Conservation (phyloP, 768 basidiomycete species). For the Pisolithus tinctorius region DNA sequence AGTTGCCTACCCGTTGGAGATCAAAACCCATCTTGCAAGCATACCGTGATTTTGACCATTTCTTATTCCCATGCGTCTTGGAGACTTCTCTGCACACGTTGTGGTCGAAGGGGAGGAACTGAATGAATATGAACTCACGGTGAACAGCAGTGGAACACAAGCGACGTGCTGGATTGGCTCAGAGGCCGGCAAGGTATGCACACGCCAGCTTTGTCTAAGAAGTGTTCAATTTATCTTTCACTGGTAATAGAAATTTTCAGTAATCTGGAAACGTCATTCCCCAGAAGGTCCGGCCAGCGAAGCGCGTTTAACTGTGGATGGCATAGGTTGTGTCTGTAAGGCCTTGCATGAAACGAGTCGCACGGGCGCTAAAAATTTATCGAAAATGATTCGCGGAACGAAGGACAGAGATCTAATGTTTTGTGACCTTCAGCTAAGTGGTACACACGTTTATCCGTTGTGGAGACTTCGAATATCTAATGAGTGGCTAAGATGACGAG, state of each 20-base stretch:
- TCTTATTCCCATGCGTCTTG: slow-evolving; percentile 8
- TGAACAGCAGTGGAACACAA: slow-evolving; percentile 3
- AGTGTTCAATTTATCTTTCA: neutral
- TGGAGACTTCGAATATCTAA: neutral
- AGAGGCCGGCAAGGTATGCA: slow-evolving; percentile 15
- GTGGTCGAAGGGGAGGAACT: slow-evolving; percentile 9
- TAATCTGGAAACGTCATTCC: slow-evolving; percentile 10
- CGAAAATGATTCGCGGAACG: neutral
- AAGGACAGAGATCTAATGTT: slow-evolving; percentile 8
- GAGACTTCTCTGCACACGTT: slow-evolving; percentile 8
- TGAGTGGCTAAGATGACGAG: slow-evolving; percentile 13
- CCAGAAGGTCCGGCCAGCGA: neutral
- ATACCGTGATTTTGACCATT: no score
- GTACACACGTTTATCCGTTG: neutral
- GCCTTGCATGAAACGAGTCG: no score
- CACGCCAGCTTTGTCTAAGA: neutral
- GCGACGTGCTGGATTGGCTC: slow-evolving; percentile 18
- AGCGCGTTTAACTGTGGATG: slow-evolving; percentile 7
- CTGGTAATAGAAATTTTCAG: slow-evolving; percentile 5
- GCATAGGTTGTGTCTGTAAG: neutral
- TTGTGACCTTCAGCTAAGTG: slow-evolving; percentile 12
- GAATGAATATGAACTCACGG: slow-evolving; percentile 8
- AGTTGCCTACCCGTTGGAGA: no score
- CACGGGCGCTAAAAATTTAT: neutral
- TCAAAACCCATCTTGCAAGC: no score